These are phyloP conservation scores for Danielozyma ontarioensis DNA, from an alignment of 805 yeast species.

Conservation along the genomic window DNA sequence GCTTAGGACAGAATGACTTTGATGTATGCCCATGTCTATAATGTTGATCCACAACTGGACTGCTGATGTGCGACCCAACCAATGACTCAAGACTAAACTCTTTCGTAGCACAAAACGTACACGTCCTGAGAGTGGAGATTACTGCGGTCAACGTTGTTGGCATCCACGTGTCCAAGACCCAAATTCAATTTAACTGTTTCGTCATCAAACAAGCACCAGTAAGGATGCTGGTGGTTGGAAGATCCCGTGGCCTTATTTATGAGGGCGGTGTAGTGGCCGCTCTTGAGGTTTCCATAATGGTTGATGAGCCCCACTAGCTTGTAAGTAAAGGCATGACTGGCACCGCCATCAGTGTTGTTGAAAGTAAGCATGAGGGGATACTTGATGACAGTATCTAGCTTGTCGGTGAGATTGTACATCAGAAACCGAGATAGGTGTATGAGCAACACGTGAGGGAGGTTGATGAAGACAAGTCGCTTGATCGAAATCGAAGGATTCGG, in stretches of 20 bases:
- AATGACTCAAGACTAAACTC: too few relatives aligned
- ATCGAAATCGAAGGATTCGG: conserved; percentile 9
- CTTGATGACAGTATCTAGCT: conserved; percentile 43
- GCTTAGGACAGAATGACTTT: too few relatives aligned
- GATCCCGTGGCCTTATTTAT: conserved; percentile 41
- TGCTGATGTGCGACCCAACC: too few relatives aligned
- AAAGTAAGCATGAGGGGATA: conserved; percentile 54
- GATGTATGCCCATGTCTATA: too few relatives aligned
- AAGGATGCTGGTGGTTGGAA: conserved; percentile 32
- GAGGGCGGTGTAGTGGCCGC: conserved; percentile 74
- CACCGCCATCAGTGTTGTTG: conserved; percentile 22
- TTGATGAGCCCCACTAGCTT: conserved; percentile 60
- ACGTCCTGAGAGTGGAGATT: conserved; percentile 51
- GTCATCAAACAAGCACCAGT: conserved; percentile 77
- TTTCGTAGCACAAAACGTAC: conserved; percentile 65
- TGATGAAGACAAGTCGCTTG: conserved; percentile 24
- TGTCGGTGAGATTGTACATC: conserved; percentile 48
- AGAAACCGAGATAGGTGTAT: conserved; percentile 41
- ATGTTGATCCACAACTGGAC: too few relatives aligned
- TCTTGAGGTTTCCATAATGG: conserved; percentile 63
- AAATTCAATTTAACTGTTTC: conserved; percentile 46
- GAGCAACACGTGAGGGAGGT: conserved; percentile 33
- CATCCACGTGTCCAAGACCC: conserved; percentile 41
- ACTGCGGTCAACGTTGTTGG: conserved; percentile 18
- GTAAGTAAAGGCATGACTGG: conserved; percentile 36